Conservation (phyloP, 2,329 filamentous ascomycete genomes). For the Scleromitrula shiraiana region DNA sequence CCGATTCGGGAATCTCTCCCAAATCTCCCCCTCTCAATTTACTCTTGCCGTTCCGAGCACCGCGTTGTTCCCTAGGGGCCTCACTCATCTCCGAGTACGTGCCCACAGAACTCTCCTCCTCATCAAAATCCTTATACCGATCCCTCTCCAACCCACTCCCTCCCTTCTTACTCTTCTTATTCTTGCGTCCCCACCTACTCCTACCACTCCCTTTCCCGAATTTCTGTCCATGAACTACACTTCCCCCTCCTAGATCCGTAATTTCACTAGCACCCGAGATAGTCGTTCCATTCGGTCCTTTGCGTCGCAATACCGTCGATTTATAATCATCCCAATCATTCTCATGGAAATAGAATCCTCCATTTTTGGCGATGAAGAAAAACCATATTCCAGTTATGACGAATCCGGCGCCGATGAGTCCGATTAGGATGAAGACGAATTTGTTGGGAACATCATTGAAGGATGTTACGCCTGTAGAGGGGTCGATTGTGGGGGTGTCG, state of each 20-base stretch:
- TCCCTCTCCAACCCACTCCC: slow-evolving; percentile 11
- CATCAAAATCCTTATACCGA: slow-evolving; percentile 29
- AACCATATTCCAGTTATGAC: slow-evolving; percentile 82
- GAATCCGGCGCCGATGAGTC: slow-evolving; percentile 69
- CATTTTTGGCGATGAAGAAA: slow-evolving; percentile 97
- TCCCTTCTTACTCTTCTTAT: slow-evolving; percentile 29
- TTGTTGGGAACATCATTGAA: slow-evolving; percentile 47
- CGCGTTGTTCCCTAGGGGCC: slow-evolving; percentile 21
- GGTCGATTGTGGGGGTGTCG: slow-evolving; percentile 27
- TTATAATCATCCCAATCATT: slow-evolving; percentile 99
- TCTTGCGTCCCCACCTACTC: slow-evolving; percentile 32
- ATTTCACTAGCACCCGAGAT: slow-evolving; percentile 74
- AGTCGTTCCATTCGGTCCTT: slow-evolving; percentile 81
- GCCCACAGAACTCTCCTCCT: slow-evolving; percentile 18
- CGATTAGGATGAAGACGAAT: slow-evolving; percentile 79
- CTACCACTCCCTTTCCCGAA: too few species aligned
- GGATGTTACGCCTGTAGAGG: slow-evolving; percentile 42
- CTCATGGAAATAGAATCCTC: slow-evolving; percentile 79
- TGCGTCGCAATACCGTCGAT: slow-evolving; percentile 79
- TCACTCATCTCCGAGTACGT: slow-evolving; percentile 22
- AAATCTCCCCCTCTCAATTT: slow-evolving; percentile 20
- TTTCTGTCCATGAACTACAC: slow-evolving; percentile 67
- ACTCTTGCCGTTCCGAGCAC: too few species aligned
- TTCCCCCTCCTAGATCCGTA: slow-evolving; percentile 81
- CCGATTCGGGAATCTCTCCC: slow-evolving; percentile 20